Base-by-base conservation (phyloP, 108 stramenopile species). In the Aureococcus anophagefferens region DNA sequence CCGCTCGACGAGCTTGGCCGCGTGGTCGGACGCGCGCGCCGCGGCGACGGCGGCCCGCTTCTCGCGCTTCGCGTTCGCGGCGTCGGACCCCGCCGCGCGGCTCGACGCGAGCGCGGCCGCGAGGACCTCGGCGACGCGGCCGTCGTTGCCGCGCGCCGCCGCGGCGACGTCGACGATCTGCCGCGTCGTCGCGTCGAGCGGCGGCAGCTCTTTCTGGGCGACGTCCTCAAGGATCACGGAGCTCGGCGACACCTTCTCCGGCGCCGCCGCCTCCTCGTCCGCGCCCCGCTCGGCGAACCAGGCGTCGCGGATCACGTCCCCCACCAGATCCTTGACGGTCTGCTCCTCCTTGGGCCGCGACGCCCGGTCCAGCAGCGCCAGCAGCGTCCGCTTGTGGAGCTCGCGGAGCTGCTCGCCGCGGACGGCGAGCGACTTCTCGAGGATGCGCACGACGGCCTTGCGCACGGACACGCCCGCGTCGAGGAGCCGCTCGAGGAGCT, bases 391-490 rank as follows among this genome's bases (percentile, higher is more conserved):
- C 40, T 5, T 13, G 9, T 13, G 40, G 9, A 13, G 9, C 5
- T 44, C 40, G 40, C 9, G 40, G 9, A 13, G 40, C 13, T 44
- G 5, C 40, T 44, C 40, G 40, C 40, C 5, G 5, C 40, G 9
- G 72, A 59, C 72, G 31, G 29, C 36, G 75, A 79, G 78, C 15
- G 73, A 46, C 32, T 46, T 66, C 46, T 73, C 28, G 25, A 79
- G 76, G 34, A 66, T 68, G 33, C 45, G 33, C 35, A 77, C 78
- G n/a, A 74, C 76, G 67, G 70, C 74, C 35, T 79, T 79, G 29
- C 78, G 65, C 17, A 79, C 78, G 62, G 70, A 65, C 14, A 79
- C 76, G 40, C 78, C 78, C 75, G 73, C 73, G 72, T 79, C 78
- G 30, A 3, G 1, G 21, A 78, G 76, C 33, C 78, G 67, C 31